Base-by-base conservation (phyloP, 331 rosid genomes). In the Acacia pycnantha region DNA sequence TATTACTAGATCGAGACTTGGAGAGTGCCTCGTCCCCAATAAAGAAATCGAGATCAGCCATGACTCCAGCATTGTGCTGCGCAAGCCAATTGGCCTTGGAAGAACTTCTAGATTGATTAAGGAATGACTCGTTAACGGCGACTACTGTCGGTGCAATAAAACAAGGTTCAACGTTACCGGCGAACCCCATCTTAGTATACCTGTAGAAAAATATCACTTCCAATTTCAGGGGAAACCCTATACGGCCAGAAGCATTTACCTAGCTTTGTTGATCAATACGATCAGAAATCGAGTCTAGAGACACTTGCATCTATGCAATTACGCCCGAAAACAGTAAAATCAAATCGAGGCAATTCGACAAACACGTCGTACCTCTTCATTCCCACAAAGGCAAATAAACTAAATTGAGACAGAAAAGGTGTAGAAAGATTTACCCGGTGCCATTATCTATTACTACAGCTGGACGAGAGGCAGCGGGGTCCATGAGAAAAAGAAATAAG, bases 1-100 rank as follows among this genome's bases (percentile, higher is more conserved):
- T 91, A 35, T 90, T 91, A 64, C 99, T 94, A 46, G 98, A 90
- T 84, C 95, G 90, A 74, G 95, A 89, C 86, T 84, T 96, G 11
- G 97, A 75, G 66, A 92, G 67, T 0, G 99, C 99, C 77, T 96
- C 99, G 8, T 96, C 99, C 53, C 99, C 99, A 29, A 96, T 91
- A 78, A 96, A 96, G 90, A 94, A 96, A 89, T 96, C 99, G 47
- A 96, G 98, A 94, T 96, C 99, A 27, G 99, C 99, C 98, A 94
- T 96, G 13, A 96, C 99, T n/a, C 99, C 99, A 0, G 99, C 99
- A 81, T 90, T 96, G 86, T 96, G 94, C 89, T 96, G 99, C 61
- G 98, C 90, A 12, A 89, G 29, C 97, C 90, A 92, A 84, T 87
- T 92, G 41, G 90, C 93, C 85, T 96, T 96, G 2, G 99, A 94